phyloP scores from a whole-genome alignment of 805 yeast species.

The Saccharomyces kudriavzevii region DNA sequence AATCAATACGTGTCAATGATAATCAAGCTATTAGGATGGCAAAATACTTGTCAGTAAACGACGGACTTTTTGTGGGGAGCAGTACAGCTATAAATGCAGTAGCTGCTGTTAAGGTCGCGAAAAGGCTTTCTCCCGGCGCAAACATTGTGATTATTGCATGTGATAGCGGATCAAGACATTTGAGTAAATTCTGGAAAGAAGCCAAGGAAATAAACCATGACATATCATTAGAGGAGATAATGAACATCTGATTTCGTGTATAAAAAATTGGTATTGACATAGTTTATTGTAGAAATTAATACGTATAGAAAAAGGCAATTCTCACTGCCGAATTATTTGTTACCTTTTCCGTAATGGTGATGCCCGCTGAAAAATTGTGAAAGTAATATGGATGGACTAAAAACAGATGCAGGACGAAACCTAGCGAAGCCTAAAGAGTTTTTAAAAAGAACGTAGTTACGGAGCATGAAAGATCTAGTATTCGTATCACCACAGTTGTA shows the following conservation, averaged over 20 bases:
- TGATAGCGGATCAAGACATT: conserved; percentile 84
- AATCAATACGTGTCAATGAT: conserved; percentile 72
- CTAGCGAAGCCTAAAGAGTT: neutral
- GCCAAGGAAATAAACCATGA: conserved; percentile 37
- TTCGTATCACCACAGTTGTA: conserved; percentile 25
- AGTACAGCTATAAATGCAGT: conserved; percentile 92
- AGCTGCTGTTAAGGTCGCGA: conserved; percentile 65
- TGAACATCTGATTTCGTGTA: conserved; percentile 4
- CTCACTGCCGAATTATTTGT: neutral
- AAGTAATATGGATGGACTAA: neutral
- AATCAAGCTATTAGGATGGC: conserved; percentile 85
- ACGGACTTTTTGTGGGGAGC: conserved; percentile 87
- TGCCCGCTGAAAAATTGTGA: neutral
- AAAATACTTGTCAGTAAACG: conserved; percentile 64
- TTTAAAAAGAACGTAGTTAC: neutral
- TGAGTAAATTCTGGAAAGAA: conserved; percentile 85
- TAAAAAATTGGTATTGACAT: neutral
- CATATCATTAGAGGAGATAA: conserved; percentile 31
- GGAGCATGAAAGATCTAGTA: conserved; percentile 8
- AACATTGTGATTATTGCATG: conserved; percentile 79
- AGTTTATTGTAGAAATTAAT: neutral
- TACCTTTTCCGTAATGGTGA: neutral
- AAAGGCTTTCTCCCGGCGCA: conserved; percentile 45
- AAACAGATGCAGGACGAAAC: neutral
- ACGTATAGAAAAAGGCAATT: neutral